A percentile compares a stretch with the other conserved stretches of the same genome.
Evolutionary conservation across 805 yeast species (phyloP).

Genomic region (Martiniozyma abietophila): DNA sequence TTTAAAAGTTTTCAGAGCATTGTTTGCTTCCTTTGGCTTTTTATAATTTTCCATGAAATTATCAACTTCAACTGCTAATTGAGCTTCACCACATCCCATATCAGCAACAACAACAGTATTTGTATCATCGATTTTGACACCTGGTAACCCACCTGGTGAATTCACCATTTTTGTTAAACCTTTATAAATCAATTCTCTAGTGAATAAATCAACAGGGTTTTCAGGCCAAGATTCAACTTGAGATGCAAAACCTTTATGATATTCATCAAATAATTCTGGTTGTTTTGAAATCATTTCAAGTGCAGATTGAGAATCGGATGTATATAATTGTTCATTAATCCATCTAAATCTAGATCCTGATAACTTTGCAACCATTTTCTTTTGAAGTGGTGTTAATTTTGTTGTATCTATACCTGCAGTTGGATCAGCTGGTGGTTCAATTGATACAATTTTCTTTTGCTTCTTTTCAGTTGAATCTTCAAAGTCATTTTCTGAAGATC

Average conservation of each 20-base stretch:
- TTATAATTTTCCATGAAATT: conserved; percentile 29
- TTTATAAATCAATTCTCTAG: conserved; percentile 54
- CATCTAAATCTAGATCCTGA: conserved; percentile 95
- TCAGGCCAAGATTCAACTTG: conserved; percentile 98
- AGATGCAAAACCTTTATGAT: conserved; percentile 89
- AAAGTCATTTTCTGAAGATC: conserved; percentile 3
- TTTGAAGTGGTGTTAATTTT: conserved; percentile 78
- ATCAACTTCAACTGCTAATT: conserved; percentile 59
- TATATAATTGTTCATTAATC: conserved; percentile 96
- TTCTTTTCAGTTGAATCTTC: conserved; percentile 3
- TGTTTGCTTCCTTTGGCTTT: conserved; percentile 24
- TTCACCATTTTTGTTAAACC: conserved; percentile 54
- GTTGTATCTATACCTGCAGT: conserved; percentile 17
- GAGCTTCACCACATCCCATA: conserved; percentile 99
- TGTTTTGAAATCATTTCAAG: conserved; percentile 62
- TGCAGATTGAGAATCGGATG: conserved; percentile 73
- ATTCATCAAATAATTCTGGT: conserved; percentile 86
- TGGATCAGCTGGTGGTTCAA: conserved; percentile 12
- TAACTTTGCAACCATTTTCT: conserved; percentile 89
- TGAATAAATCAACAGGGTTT: conserved; percentile 92
- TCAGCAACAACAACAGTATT: conserved; percentile 79
- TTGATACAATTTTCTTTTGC: conserved; percentile 3
- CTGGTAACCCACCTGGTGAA: conserved; percentile 96
- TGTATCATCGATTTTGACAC: conserved; percentile 32
- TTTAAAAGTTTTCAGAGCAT: conserved; percentile 20